phyloP scores from a whole-genome alignment of 1,139 yeast species.

The Tardiomyces blankii region DNA sequence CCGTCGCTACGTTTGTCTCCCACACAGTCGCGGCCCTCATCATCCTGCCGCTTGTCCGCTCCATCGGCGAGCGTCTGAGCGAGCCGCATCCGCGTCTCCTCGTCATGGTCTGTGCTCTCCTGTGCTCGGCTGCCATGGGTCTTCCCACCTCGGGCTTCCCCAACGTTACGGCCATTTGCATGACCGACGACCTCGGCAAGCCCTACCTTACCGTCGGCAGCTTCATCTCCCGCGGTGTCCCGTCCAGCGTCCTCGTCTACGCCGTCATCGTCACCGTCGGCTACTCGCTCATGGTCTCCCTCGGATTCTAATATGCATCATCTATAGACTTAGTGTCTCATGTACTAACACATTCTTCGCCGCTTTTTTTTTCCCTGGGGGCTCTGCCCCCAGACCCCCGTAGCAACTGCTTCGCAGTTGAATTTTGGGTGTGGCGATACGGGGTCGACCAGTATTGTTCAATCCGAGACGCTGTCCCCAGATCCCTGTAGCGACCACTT shows the following conservation, averaged over 20 bases:
- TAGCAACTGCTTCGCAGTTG: too few species aligned
- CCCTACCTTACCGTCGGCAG: constrained; percentile 74
- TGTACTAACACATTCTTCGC: neutral
- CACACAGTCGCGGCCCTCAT: constrained; percentile 95
- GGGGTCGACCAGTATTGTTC: too few species aligned
- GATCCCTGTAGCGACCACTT: too few species aligned
- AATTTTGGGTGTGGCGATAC: too few species aligned
- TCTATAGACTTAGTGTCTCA: neutral
- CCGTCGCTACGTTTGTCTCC: constrained; percentile 86
- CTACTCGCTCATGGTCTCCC: constrained; percentile 52
- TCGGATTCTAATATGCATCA: constrained; percentile 26
- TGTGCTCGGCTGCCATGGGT: constrained; percentile 93
- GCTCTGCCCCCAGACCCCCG: too few species aligned
- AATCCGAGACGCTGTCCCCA: too few species aligned
- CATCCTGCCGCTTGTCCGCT: constrained; percentile 76
- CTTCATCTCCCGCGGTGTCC: constrained; percentile 81
- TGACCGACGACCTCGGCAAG: constrained; percentile 82
- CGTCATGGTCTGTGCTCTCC: constrained; percentile 73
- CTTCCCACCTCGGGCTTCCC: constrained; percentile 96
- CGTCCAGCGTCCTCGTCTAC: constrained; percentile 67
- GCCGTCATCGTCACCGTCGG: constrained; percentile 67
- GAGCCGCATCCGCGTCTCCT: constrained; percentile 61
- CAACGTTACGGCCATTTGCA: constrained; percentile 87
- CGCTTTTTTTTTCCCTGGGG: too few species aligned
- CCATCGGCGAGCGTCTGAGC: constrained; percentile 64